These are phyloP conservation scores for Macadamia tetraphylla DNA, from an alignment of 164 flowering plant species.

Conservation along the genomic window DNA sequence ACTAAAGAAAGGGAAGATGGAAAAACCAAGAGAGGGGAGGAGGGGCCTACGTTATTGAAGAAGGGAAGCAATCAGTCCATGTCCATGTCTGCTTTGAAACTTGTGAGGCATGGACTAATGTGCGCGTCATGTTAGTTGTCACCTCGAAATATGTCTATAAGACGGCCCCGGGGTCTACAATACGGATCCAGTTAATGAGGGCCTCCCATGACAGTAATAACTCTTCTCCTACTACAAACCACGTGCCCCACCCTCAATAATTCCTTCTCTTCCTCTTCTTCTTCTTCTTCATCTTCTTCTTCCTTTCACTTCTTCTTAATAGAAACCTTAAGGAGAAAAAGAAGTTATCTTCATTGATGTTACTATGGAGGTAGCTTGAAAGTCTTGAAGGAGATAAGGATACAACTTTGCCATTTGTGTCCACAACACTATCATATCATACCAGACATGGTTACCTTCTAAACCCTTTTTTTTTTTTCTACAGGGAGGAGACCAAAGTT, in stretches of 20 bases:
- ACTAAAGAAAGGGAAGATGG: too few relatives aligned
- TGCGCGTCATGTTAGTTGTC: conserved; percentile 28
- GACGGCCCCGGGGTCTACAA: conserved; percentile 8
- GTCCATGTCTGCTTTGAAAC: conserved; percentile 21
- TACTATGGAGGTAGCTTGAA: too few relatives aligned
- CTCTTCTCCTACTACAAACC: conserved; percentile 51
- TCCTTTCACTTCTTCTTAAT: background rate
- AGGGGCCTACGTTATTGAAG: conserved; percentile 19
- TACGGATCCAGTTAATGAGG: conserved; percentile 6
- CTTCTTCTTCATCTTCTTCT: background rate
- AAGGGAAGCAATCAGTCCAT: conserved; percentile 21
- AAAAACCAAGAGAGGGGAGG: background rate
- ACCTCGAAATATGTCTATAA: conserved; percentile 7
- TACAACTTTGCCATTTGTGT: too few relatives aligned
- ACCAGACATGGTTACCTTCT: too few relatives aligned
- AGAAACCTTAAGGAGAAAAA: too few relatives aligned
- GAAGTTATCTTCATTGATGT: too few relatives aligned
- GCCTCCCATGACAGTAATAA: conserved; percentile 49
- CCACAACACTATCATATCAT: too few relatives aligned
- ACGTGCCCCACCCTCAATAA: conserved; percentile 26
- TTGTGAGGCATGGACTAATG: conserved; percentile 24
- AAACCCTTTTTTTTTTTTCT: too few relatives aligned
- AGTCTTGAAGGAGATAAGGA: too few relatives aligned
- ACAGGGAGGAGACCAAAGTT: too few relatives aligned
- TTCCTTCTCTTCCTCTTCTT: conserved; percentile 1